Evolutionary conservation across 352 stramenopile genomes (phyloP).

Genomic region (Phytophthora citrophthora): DNA sequence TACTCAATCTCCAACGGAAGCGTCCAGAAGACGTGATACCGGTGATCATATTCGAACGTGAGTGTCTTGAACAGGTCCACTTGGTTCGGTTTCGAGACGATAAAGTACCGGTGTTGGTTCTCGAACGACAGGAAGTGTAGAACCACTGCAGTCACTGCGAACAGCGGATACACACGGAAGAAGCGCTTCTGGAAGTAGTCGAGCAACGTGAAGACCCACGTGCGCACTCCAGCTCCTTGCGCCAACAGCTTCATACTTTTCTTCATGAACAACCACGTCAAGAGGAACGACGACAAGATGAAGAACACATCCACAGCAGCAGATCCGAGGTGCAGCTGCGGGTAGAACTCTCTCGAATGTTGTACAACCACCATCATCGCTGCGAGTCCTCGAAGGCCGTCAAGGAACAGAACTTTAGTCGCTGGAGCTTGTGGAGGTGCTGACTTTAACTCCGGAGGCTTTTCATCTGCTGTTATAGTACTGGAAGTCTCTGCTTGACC

Average conservation of each 20-base stretch:
- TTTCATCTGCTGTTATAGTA: slow-evolving; percentile 11
- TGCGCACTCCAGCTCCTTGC: slow-evolving; percentile 15
- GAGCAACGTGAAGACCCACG: slow-evolving; percentile 26
- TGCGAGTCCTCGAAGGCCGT: slow-evolving; percentile 46
- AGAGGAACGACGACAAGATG: slow-evolving; percentile 50
- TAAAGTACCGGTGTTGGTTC: slow-evolving; percentile 37
- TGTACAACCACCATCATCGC: slow-evolving; percentile 39
- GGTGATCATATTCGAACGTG: slow-evolving; percentile 38
- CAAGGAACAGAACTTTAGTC: slow-evolving; percentile 37
- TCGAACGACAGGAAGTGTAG: slow-evolving; percentile 37
- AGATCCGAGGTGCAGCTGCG: slow-evolving; percentile 25
- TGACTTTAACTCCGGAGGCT: background rate
- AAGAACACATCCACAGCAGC: slow-evolving; percentile 50
- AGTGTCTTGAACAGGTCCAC: slow-evolving; percentile 46
- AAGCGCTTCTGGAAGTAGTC: slow-evolving; percentile 64
- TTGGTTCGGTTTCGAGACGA: slow-evolving; percentile 21
- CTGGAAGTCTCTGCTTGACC: background rate
- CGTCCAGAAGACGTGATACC: slow-evolving; percentile 58
- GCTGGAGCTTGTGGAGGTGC: background rate
- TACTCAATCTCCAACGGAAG: slow-evolving; percentile 53
- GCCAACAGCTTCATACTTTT: slow-evolving; percentile 36
- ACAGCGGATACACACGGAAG: slow-evolving; percentile 64
- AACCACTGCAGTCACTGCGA: slow-evolving; percentile 38
- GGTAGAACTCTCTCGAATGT: slow-evolving; percentile 29
- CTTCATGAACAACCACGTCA: slow-evolving; percentile 47